A percentile compares a stretch with the other conserved stretches of the same genome.
Conservation (phyloP, 176 grass and related monocot species). For the Oryza coarctata region DNA sequence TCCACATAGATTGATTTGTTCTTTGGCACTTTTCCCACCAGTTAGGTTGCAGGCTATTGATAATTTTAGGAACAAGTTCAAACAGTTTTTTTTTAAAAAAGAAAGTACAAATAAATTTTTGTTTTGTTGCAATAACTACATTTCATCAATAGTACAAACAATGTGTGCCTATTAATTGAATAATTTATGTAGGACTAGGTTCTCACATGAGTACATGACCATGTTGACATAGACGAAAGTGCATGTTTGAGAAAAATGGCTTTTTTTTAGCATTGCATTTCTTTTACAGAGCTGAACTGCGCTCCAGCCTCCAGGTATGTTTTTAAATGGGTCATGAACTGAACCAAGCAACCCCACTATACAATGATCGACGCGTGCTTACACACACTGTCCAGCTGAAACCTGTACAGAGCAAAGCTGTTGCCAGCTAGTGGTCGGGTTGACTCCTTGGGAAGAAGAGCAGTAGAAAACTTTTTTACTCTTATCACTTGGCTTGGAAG, state of each 20-base stretch:
- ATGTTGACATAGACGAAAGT: background rate
- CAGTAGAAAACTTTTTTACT: background rate
- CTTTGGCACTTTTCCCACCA: background rate
- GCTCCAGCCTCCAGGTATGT: too few relatives aligned
- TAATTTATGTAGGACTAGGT: background rate
- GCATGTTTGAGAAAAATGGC: background rate
- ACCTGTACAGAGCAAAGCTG: background rate
- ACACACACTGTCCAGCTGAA: background rate
- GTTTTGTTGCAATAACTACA: background rate
- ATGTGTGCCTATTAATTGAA: background rate
- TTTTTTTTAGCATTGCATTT: too few relatives aligned
- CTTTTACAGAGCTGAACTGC: too few relatives aligned
- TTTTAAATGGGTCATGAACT: too few relatives aligned
- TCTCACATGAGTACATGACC: background rate
- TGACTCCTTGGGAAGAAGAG: background rate
- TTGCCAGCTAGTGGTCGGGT: background rate
- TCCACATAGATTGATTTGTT: slow-evolving; percentile 41
- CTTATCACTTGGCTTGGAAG: too few relatives aligned
- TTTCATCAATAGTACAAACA: background rate
- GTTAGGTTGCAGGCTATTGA: background rate
- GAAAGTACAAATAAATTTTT: background rate
- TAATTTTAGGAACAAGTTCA: background rate
- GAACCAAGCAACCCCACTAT: too few relatives aligned
- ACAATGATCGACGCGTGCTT: background rate
- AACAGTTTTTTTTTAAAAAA: background rate